Evolutionary conservation across 495 filamentous ascomycete species (phyloP).

Genomic region (Annulohypoxylon bovei): DNA sequence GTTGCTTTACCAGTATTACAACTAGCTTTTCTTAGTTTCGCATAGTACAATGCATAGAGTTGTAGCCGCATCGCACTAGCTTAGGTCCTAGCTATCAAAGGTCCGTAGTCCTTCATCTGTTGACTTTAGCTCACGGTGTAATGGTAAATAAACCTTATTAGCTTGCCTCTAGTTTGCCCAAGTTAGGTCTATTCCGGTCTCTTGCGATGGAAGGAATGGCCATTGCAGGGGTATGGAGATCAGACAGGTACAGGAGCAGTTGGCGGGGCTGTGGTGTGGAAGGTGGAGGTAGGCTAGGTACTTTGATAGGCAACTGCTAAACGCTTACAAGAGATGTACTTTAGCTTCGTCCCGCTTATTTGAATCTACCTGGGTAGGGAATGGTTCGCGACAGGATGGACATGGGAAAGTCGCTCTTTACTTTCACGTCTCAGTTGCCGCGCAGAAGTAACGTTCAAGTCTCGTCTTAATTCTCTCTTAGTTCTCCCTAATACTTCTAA

Average conservation of each 20-base stretch:
- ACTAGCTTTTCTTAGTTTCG: slow-evolving; percentile 2
- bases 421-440: slow-evolving; percentile 39
- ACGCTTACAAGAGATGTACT: slow-evolving; percentile 29
- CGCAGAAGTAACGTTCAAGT: slow-evolving; percentile 38
- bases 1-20: background rate
- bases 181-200: slow-evolving; percentile 29
- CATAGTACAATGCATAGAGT: background rate
- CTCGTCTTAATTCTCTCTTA: slow-evolving; percentile 11
- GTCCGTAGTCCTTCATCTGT: slow-evolving; percentile 8
- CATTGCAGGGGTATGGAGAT: slow-evolving; percentile 41
- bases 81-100: slow-evolving; percentile 11
- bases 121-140: background rate
- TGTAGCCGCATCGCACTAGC: slow-evolving; percentile 23
- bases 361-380: slow-evolving; percentile 23
- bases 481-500: background rate
- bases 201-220: slow-evolving; percentile 33
- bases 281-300: slow-evolving; percentile 5
- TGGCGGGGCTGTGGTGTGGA: slow-evolving; percentile 17
- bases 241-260: slow-evolving; percentile 34
- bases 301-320: slow-evolving; percentile 26
- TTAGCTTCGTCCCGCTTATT: background rate
- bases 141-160: background rate
- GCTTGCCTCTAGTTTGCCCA: slow-evolving; percentile 8
- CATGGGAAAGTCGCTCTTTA: slow-evolving; percentile 3
- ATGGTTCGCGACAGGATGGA: slow-evolving; percentile 8